A percentile compares a stretch with the other conserved stretches of the same genome.
These are phyloP conservation scores for Pneumocystis canis DNA, from an alignment of 1,139 yeast species.

Conservation along the genomic window DNA sequence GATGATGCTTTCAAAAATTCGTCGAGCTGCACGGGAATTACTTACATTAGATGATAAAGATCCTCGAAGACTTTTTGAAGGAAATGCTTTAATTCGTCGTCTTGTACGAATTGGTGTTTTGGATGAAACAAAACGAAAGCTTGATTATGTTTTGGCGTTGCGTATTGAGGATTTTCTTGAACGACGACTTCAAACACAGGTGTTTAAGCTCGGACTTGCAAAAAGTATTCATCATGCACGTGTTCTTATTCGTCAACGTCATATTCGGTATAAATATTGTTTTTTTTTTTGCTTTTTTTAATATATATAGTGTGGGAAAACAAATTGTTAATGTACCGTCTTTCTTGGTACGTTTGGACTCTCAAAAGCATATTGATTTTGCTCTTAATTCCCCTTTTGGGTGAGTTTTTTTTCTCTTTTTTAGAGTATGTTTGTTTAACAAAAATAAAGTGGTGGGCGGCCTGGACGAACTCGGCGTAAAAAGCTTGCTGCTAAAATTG, in stretches of 20 bases:
- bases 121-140: slow-evolving; percentile 98
- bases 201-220: slow-evolving; percentile 98
- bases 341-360: slow-evolving; percentile 98
- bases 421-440: neutral
- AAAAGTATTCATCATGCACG: slow-evolving; percentile 99
- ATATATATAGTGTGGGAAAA: slow-evolving; percentile 60
- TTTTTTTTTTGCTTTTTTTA: neutral
- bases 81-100: slow-evolving; percentile 98
- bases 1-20: slow-evolving; percentile 96
- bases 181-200: slow-evolving; percentile 99
- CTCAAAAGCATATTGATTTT: slow-evolving; percentile 99
- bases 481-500: slow-evolving; percentile 46
- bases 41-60: slow-evolving; percentile 99
- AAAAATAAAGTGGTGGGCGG: slow-evolving; percentile 74
- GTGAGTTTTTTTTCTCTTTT: neutral
- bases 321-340: slow-evolving; percentile 98
- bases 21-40: slow-evolving; percentile 99
- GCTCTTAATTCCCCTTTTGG: slow-evolving; percentile 97
- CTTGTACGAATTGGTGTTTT: slow-evolving; percentile 97
- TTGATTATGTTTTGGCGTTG: slow-evolving; percentile 98
- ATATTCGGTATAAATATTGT: slow-evolving; percentile 49
- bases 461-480: slow-evolving; percentile 99
- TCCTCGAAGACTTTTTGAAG: slow-evolving; percentile 99
- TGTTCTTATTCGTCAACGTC: slow-evolving; percentile 96
- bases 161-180: slow-evolving; percentile 98